Evolutionary conservation across 2,329 filamentous ascomycete genomes (phyloP).

Genomic region (Dactylonectria estremocensis): DNA sequence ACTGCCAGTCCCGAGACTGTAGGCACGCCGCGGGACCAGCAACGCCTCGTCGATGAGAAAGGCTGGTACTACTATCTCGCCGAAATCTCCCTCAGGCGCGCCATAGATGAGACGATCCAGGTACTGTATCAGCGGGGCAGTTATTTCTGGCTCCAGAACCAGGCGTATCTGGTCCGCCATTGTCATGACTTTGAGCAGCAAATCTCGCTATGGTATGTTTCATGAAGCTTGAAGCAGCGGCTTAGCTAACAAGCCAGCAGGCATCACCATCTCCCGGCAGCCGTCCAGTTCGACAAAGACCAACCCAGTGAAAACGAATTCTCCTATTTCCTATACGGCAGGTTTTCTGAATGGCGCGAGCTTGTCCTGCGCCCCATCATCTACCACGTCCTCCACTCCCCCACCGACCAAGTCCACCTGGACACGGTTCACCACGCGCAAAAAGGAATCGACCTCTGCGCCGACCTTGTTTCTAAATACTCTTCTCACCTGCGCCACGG

Average conservation of each 20-base stretch:
- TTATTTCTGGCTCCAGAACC: slow-evolving; percentile 29
- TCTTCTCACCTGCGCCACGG: slow-evolving; percentile 23
- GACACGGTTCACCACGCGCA: slow-evolving; percentile 20
- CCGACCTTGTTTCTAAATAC: slow-evolving; percentile 7
- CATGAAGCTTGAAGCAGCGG: background rate
- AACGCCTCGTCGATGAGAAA: slow-evolving; percentile 27
- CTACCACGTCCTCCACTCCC: slow-evolving; percentile 27
- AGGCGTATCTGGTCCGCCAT: slow-evolving; percentile 20
- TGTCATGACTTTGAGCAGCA: slow-evolving; percentile 32
- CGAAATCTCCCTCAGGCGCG: slow-evolving; percentile 27
- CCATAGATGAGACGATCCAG: slow-evolving; percentile 28
- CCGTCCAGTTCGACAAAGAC: slow-evolving; percentile 24
- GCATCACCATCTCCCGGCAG: slow-evolving; percentile 23
- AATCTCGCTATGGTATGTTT: slow-evolving; percentile 22
- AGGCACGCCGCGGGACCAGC: slow-evolving; percentile 10
- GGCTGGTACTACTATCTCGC: slow-evolving; percentile 34
- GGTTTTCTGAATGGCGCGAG: slow-evolving; percentile 30
- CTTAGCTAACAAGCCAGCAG: background rate
- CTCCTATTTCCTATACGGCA: slow-evolving; percentile 22
- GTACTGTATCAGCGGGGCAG: slow-evolving; percentile 22
- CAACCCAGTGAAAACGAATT: slow-evolving; percentile 23
- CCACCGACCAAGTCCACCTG: background rate
- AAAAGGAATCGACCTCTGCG: slow-evolving; percentile 25
- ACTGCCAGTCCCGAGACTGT: background rate
- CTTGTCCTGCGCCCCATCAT: slow-evolving; percentile 29